Conservation (phyloP, 139 green algal genomes). For the Closterium sp. region DNA sequence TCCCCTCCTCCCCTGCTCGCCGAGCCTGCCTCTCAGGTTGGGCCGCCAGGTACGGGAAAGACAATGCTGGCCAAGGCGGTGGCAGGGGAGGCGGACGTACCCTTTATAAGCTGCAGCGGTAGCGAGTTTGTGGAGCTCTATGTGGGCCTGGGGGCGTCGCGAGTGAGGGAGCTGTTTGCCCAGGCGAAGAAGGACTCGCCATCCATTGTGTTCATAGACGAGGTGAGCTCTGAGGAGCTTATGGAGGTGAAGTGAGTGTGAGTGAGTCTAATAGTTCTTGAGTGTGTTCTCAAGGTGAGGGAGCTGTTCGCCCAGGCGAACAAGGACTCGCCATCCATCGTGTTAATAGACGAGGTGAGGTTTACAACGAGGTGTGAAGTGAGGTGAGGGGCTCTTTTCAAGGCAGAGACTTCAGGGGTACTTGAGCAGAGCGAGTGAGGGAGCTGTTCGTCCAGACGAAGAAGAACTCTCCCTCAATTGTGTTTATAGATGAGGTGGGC, state of each 20-base stretch:
- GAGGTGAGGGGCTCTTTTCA: too few relatives aligned
- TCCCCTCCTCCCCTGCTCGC: neutral
- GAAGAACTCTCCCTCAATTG: constrained; percentile 86
- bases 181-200: constrained; percentile 83
- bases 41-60: constrained; percentile 68
- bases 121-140: constrained; percentile 78
- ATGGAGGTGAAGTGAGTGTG: too few relatives aligned
- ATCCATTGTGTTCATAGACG: constrained; percentile 98
- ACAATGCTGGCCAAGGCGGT: constrained; percentile 95
- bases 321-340: constrained; percentile 86
- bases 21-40: constrained; percentile 26
- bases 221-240: constrained; percentile 67
- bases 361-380: too few relatives aligned
- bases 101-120: constrained; percentile 72
- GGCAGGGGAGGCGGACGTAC: constrained; percentile 89
- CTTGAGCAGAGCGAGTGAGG: too few relatives aligned
- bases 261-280: too few relatives aligned
- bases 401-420: too few relatives aligned
- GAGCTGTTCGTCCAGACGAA: constrained; percentile 82
- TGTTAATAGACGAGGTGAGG: constrained; percentile 98
- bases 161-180: constrained; percentile 77
- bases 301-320: constrained; percentile 57
- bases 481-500: constrained; percentile 98
- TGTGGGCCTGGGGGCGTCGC: constrained; percentile 84
- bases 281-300: too few relatives aligned